Evolutionary conservation across 768 basidiomycete species (phyloP), one percentile per base, ranked within the genome.

Genomic region (Lactarius vividus): DNA sequence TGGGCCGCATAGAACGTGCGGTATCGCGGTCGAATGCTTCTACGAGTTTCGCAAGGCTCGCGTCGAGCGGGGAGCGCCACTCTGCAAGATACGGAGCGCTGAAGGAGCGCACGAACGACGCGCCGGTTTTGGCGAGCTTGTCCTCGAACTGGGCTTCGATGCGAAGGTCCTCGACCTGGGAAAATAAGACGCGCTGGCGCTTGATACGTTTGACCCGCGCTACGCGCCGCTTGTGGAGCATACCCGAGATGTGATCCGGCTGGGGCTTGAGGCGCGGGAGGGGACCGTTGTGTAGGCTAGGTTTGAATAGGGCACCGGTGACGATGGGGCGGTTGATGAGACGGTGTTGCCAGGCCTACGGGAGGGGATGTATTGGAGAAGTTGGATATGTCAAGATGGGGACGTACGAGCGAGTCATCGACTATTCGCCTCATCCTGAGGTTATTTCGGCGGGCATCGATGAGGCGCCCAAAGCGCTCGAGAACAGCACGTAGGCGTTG

Each of bases 231-330:
- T 77, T 75, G 49, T 77, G 73, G 39, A 96, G 91, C 79, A 94
- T 92, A 74, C 84, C 82, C 1, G 84, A 81, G 54, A 94, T 83
- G n/a, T 82, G 79, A 5, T 77, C 70, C 0, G 96, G 95, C 68
- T 96, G 93, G 0, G 91, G 92, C 46, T 82, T 85, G 70, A 97
- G 78, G 0, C 91, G 85, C 0, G 93, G 93, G 16, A 97, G 82
- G 1, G 93, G 91, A 0, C 77, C 80, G 73, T 93, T 85, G 75
- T 76, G 84, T 9, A 84, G 59, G 0, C 88, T 81, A 0, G 92
- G 83, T 13, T 84, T 85, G n/a, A 93, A 73, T 73, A 84, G 84
- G 2, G 80, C 82, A 5, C 92, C 90, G 8, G 91, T 93, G 65
- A 93, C 75, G 39, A 88, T 86, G 15, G 90, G 87, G 4, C 86